These are phyloP conservation scores for Cylindrodendrum hubeiense DNA, from an alignment of 2,329 filamentous ascomycete genomes.

Conservation along the genomic window DNA sequence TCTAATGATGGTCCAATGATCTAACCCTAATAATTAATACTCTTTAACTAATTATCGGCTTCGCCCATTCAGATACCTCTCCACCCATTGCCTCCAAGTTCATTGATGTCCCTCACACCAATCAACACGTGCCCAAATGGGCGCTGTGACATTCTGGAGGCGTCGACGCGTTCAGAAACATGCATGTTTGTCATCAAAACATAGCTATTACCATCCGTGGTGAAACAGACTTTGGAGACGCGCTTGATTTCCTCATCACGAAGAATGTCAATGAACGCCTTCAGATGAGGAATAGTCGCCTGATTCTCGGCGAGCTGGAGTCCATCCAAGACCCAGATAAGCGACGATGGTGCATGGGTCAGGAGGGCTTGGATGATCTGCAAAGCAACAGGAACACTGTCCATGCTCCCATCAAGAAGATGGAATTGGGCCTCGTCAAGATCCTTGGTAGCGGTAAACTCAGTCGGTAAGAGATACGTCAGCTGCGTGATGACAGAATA, in stretches of 20 bases:
- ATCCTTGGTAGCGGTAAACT: neutral
- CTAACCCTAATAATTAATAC: too few species aligned
- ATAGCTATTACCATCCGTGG: neutral
- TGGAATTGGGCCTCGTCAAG: neutral
- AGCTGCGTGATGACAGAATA: neutral
- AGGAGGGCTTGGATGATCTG: neutral
- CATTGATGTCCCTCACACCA: neutral
- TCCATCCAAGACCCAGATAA: neutral
- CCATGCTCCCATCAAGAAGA: neutral
- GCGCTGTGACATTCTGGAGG: neutral
- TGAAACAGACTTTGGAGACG: neutral
- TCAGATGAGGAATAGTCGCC: neutral
- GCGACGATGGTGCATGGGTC: neutral
- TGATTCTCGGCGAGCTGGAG: neutral
- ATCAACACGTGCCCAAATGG: neutral
- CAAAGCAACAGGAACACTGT: neutral
- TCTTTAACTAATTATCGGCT: neutral
- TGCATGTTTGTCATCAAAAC: neutral
- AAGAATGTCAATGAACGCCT: neutral
- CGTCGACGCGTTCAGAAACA: neutral
- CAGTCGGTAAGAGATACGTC: neutral
- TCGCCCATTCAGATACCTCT: neutral
- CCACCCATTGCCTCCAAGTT: neutral
- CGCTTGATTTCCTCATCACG: neutral
- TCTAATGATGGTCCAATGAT: too few species aligned